These are phyloP conservation scores for Cryptosporidium muris DNA, from an alignment of 169 alveolate genomes.

Conservation along the genomic window DNA sequence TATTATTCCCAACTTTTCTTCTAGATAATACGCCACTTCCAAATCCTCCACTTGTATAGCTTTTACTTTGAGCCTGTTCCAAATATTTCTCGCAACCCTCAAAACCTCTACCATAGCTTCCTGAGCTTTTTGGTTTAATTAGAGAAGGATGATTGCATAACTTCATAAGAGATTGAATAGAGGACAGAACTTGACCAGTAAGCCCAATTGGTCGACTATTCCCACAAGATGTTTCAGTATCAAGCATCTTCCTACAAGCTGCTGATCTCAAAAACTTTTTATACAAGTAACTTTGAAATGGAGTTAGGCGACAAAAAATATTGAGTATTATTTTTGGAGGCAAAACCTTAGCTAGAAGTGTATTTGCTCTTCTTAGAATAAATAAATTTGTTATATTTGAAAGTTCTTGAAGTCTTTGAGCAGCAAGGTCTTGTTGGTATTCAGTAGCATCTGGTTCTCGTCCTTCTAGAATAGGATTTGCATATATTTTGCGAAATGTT, in stretches of 20 bases:
- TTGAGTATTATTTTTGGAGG: conserved; percentile 89
- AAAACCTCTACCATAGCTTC: conserved; percentile 69
- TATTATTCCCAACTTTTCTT: conserved; percentile 4
- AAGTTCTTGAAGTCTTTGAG: conserved; percentile 85
- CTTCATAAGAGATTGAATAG: conserved; percentile 84
- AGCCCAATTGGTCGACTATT: conserved; percentile 54
- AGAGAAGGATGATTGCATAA: conserved; percentile 88
- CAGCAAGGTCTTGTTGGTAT: conserved; percentile 85
- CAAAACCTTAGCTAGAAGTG: conserved; percentile 85
- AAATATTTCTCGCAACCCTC: conserved; percentile 56
- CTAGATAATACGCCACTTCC: conserved; percentile 2
- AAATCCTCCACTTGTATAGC: background rate
- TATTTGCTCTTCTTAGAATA: conserved; percentile 88
- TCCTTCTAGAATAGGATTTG: conserved; percentile 87
- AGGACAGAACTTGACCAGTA: conserved; percentile 79
- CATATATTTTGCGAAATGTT: conserved; percentile 80
- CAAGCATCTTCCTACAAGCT: conserved; percentile 79
- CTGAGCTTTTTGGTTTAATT: conserved; percentile 60
- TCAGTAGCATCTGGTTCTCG: conserved; percentile 91
- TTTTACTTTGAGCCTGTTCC: conserved; percentile 51
- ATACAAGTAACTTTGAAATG: conserved; percentile 82
- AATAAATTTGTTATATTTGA: conserved; percentile 88
- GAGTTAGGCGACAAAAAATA: conserved; percentile 86
- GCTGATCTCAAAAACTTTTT: conserved; percentile 77
- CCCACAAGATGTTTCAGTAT: conserved; percentile 67